Evolutionary conservation across 352 stramenopile genomes (phyloP).

Genomic region (Phytophthora sansomeana): DNA sequence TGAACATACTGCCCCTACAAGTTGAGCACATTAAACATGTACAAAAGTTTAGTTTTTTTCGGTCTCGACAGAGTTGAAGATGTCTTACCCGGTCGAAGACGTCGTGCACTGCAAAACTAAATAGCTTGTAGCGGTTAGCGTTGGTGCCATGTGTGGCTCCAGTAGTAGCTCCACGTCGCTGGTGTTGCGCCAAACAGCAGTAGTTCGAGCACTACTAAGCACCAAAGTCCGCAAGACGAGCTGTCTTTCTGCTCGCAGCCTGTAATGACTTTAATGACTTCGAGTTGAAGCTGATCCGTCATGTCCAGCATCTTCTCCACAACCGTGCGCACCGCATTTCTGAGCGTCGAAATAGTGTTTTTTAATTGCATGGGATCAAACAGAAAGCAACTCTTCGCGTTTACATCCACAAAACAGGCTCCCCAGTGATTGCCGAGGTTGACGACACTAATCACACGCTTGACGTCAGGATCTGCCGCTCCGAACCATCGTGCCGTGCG

Average conservation of each 20-base stretch:
- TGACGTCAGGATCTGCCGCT: too few species aligned
- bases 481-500: too few species aligned
- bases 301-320: neutral
- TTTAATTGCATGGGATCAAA: slow-evolving; percentile 12
- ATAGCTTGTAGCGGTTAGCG: neutral
- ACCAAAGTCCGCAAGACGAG: slow-evolving; percentile 6
- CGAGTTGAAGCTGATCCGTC: slow-evolving; percentile 2
- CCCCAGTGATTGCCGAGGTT: slow-evolving; percentile 13
- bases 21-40: neutral
- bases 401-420: slow-evolving; percentile 3
- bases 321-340: neutral
- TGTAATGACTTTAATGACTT: neutral
- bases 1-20: slow-evolving; percentile 15
- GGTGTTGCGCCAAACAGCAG: slow-evolving; percentile 3
- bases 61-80: too few species aligned
- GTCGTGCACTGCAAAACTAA: neutral
- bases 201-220: slow-evolving; percentile 9
- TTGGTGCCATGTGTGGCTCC: too few species aligned
- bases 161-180: slow-evolving; percentile 4
- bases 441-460: slow-evolving; percentile 16
- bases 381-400: neutral
- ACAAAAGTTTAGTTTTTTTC: slow-evolving; percentile 7
- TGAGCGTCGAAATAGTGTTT: neutral
- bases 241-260: slow-evolving; percentile 2
- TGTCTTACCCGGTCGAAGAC: slow-evolving; percentile 9